Conservation (phyloP, 108 stramenopile genomes). For the Skeletonema grethae region DNA sequence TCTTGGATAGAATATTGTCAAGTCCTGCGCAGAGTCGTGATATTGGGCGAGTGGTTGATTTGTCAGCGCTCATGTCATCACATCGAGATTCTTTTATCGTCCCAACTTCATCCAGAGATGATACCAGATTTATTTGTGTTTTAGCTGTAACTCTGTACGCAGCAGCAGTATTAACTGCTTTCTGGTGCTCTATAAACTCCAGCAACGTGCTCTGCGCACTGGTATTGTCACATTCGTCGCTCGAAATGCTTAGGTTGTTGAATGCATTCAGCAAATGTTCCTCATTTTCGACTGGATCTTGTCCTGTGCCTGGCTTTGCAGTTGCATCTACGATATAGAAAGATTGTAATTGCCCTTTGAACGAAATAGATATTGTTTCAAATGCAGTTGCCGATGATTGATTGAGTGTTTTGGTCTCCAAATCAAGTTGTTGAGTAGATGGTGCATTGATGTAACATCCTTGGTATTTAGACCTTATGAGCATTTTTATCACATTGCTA, state of each 20-base stretch:
- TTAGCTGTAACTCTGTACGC: slow-evolving; percentile 40
- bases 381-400: background rate
- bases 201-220: background rate
- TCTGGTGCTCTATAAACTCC: background rate
- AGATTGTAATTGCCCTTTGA: slow-evolving; percentile 30
- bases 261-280: background rate
- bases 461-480: slow-evolving; percentile 37
- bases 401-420: background rate
- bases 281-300: background rate
- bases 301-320: background rate
- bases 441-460: slow-evolving; percentile 25
- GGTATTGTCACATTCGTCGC: background rate
- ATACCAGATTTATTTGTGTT: slow-evolving; percentile 20
- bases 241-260: background rate
- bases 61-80: background rate
- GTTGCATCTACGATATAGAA: slow-evolving; percentile 30
- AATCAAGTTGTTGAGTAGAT: background rate
- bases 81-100: background rate
- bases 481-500: slow-evolving; percentile 33
- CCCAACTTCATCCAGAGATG: slow-evolving; percentile 10
- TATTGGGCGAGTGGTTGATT: background rate
- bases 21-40: slow-evolving; percentile 62
- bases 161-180: background rate
- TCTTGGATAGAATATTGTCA: slow-evolving; percentile 54
- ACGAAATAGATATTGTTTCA: slow-evolving; percentile 38